These are phyloP conservation scores for Fragaria vesca DNA, from an alignment of 306 rosid genomes.

Conservation along the genomic window DNA sequence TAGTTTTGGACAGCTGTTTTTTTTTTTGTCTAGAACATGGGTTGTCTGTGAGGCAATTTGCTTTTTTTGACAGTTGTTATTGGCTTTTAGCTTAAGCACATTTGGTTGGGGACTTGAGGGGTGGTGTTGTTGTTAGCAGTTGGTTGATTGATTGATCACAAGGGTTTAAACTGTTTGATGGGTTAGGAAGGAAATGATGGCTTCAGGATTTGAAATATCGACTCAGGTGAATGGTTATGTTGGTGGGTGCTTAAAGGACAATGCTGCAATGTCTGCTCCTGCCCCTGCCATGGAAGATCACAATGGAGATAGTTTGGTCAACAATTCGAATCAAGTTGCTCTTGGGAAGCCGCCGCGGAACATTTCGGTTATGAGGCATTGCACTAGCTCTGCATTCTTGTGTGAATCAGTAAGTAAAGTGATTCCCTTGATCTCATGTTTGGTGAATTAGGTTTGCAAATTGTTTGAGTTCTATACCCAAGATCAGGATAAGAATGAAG, in stretches of 20 bases:
- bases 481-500: not conserved
- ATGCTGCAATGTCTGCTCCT: not conserved
- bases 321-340: conserved; percentile 26
- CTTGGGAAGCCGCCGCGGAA: conserved; percentile 59
- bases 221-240: conserved; percentile 23
- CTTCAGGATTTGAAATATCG: conserved; percentile 36
- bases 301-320: conserved; percentile 40
- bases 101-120: not conserved
- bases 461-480: not conserved
- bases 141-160: conserved; percentile 1
- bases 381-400: conserved; percentile 50
- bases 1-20: conserved; percentile 29
- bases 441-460: not conserved
- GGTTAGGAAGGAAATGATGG: conserved; percentile 39
- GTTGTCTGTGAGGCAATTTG: conserved; percentile 23
- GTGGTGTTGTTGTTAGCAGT: conserved; percentile 8
- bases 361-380: conserved; percentile 45
- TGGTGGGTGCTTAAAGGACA: conserved; percentile 28
- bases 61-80: conserved; percentile 23
- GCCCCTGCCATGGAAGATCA: conserved; percentile 41
- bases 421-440: not conserved
- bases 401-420: conserved; percentile 45
- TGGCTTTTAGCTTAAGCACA: conserved; percentile 19
- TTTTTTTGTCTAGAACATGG: conserved; percentile 28
- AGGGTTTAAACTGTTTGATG: conserved; percentile 14